Evolutionary conservation across 257 asterid species (phyloP).

Genomic region (Lithospermum erythrorhizon): DNA sequence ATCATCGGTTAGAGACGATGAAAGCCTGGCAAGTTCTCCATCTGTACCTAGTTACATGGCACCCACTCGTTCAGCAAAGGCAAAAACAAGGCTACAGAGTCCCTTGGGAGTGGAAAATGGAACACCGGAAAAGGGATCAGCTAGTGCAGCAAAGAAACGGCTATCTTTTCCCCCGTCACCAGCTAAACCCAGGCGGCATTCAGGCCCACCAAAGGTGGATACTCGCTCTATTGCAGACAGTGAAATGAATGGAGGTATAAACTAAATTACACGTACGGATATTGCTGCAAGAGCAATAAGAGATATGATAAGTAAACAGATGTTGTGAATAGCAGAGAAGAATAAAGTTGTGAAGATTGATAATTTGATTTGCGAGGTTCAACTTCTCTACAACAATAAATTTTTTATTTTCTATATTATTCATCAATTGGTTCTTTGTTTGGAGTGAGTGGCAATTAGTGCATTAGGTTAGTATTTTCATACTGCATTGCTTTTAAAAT

Average conservation of each 20-base stretch:
- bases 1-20: conserved; percentile 73
- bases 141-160: conserved; percentile 52
- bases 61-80: conserved; percentile 75
- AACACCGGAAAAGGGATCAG: conserved; percentile 45
- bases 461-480: neutral
- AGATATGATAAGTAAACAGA: neutral
- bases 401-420: neutral
- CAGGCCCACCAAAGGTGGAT: conserved; percentile 60
- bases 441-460: neutral
- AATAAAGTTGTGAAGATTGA: neutral
- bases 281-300: neutral
- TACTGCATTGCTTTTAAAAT: neutral
- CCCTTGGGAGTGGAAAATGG: conserved; percentile 53
- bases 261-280: no score
- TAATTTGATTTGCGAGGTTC: neutral
- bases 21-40: conserved; percentile 65
- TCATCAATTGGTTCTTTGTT: neutral
- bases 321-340: neutral
- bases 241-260: conserved; percentile 16
- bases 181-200: conserved; percentile 58
- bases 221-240: conserved; percentile 20
- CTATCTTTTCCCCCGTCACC: conserved; percentile 89
- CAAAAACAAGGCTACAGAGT: conserved; percentile 57
- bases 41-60: conserved; percentile 87
- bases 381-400: neutral